Percentiles rank a stretch among this genome's conserved stretches.
Conservation (phyloP, 2,329 filamentous ascomycete genomes). For the Plenodomus lindquistii region DNA sequence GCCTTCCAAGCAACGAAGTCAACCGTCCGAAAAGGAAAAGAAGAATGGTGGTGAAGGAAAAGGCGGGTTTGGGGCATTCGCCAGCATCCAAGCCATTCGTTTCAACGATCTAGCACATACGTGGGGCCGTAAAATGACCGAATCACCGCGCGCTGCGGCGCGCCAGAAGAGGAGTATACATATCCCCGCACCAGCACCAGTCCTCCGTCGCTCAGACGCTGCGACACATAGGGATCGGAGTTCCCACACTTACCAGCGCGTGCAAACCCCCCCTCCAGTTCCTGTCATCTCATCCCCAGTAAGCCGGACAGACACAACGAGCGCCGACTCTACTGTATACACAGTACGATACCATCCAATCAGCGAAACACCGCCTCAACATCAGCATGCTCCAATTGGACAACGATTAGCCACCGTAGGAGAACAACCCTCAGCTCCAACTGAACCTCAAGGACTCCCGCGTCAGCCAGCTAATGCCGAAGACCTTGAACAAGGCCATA, state of each 20-base stretch:
- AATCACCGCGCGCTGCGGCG: slow-evolving; percentile 30
- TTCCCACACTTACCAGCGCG: slow-evolving; percentile 32
- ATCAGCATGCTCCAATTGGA: slow-evolving; percentile 19
- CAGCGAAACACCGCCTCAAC: slow-evolving; percentile 45
- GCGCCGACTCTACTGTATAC: slow-evolving; percentile 66
- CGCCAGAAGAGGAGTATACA: slow-evolving; percentile 39
- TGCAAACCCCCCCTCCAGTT: slow-evolving; percentile 47
- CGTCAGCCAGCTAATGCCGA: slow-evolving; percentile 16
- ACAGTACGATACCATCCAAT: slow-evolving; percentile 64
- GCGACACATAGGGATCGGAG: slow-evolving; percentile 24
- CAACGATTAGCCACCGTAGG: slow-evolving; percentile 12
- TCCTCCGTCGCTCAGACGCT: slow-evolving; percentile 32
- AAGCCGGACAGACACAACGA: slow-evolving; percentile 64
- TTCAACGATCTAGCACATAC: slow-evolving; percentile 35
- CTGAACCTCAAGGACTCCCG: slow-evolving; percentile 4
- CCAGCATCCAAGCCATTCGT: slow-evolving; percentile 29
- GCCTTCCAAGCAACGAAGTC: slow-evolving; percentile 47
- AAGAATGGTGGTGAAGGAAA: slow-evolving; percentile 30
- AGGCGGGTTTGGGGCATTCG: slow-evolving; percentile 26
- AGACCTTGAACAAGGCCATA: slow-evolving; percentile 39
- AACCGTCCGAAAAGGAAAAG: slow-evolving; percentile 35
- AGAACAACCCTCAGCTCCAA: slow-evolving; percentile 6
- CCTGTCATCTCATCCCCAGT: slow-evolving; percentile 58
- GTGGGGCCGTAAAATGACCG: slow-evolving; percentile 32
- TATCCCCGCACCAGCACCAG: slow-evolving; percentile 38